Base-by-base conservation (phyloP, 129 eudicot genomes). In the Pittosporum tobira region DNA sequence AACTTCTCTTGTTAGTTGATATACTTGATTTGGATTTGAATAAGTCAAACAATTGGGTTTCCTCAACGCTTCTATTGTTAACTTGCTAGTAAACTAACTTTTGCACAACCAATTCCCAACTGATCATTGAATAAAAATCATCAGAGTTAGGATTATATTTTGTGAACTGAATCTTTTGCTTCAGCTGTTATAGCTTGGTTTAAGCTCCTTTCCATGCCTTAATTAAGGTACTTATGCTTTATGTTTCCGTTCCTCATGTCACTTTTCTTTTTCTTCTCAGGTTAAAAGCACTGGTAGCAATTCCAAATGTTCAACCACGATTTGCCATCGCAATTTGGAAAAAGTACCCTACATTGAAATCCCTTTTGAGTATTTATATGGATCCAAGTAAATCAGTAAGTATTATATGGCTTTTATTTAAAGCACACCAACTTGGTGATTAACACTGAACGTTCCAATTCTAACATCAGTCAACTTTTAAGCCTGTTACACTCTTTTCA, bases 221-320 rank as follows among this genome's bases (percentile, higher is more conserved):
- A 30, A 19, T 56, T n/a, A 31, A 7, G 14, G 42, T 13, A 14
- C 15, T 27, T 18, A 27, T 29, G 18, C 28, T 4, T 43, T 28
- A 34, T 48, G 11, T 29, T 53, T 30, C 34, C 52, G 18, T 72
- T 31, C 37, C 40, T 28, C 64, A 26, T 51, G 34, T 10, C 21
- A 46, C 43, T 62, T n/a, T 27, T 0, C 45, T 57, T 62, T 40
- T 3, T 45, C 24, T 31, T 59, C 78, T 31, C 69, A 89, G 97
- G 95, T 77, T 85, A 64, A 91, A 91, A 65, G 89, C 90, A 61
- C 61, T 91, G 77, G 58, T 91, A 46, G 88, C 94, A 47, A 91
- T 91, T 31, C 98, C 95, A 18, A 91, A 91, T 81, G 94, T 91
- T 51, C 88, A 86, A 66, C 98, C 98, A 27, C 88, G 94, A 64